Conservation (phyloP, 345 rosid genomes). For the Populus euphratica region DNA sequence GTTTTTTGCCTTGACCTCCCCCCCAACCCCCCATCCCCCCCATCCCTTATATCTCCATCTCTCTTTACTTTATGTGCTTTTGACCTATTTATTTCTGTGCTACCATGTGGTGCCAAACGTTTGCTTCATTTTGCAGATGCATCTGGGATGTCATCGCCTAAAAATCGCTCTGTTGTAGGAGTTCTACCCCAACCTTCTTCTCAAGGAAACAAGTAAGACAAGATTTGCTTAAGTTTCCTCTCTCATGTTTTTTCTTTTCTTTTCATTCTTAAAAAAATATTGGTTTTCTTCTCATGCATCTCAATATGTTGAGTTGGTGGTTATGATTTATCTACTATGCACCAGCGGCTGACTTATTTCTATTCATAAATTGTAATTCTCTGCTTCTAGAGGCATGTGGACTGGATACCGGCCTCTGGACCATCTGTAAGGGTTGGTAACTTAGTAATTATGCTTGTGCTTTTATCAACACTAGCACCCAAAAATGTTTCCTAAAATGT, state of each 20-base stretch:
- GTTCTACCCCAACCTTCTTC: slow-evolving; percentile 29
- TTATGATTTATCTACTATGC: background rate
- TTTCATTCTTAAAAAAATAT: background rate
- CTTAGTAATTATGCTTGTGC: background rate
- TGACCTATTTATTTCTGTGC: background rate
- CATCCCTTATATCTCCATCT: background rate
- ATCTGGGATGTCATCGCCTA: slow-evolving; percentile 13
- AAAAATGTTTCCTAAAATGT: background rate
- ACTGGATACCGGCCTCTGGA: slow-evolving; percentile 6
- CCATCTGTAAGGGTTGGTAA: background rate
- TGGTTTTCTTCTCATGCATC: slow-evolving; percentile 8
- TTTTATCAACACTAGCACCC: background rate
- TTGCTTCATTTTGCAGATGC: slow-evolving; percentile 31
- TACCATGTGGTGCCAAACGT: background rate
- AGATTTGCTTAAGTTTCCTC: slow-evolving; percentile 12
- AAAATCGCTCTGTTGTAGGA: slow-evolving; percentile 24
- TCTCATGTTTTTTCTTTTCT: background rate
- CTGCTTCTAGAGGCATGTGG: slow-evolving; percentile 10
- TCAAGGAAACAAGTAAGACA: slow-evolving; percentile 24
- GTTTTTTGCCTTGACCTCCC: background rate
- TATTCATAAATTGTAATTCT: background rate
- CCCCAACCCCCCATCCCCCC: no score
- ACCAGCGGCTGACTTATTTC: slow-evolving; percentile 1
- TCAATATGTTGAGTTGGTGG: background rate
- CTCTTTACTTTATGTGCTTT: background rate